Evolutionary conservation across 2,329 filamentous ascomycete genomes (phyloP).

Genomic region (Exophiala alcalophila): DNA sequence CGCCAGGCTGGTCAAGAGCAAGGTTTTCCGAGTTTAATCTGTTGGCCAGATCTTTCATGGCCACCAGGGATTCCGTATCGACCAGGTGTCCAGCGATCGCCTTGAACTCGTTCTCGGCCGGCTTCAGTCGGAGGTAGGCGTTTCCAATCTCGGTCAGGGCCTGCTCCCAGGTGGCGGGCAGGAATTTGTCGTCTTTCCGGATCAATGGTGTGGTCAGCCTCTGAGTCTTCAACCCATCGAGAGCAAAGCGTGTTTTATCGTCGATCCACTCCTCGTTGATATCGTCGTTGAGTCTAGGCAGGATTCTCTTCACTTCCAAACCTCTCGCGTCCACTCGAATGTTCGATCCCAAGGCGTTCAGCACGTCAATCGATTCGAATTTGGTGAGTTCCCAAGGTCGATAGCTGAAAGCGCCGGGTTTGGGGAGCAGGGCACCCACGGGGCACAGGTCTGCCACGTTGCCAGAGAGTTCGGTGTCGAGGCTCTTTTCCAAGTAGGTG

Average conservation of each 20-base stretch:
- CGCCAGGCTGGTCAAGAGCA: constrained; percentile 82
- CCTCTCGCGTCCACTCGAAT: constrained; percentile 92
- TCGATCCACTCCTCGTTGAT: constrained; percentile 99
- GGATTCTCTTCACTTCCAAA: constrained; percentile 90
- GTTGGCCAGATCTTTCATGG: constrained; percentile 96
- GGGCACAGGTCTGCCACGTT: constrained; percentile 99
- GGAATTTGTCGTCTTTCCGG: constrained; percentile 83
- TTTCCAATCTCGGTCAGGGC: constrained; percentile 81
- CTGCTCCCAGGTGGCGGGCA: constrained; percentile 93
- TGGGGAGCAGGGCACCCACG: constrained; percentile 92
- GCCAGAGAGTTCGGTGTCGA: constrained; percentile 91
- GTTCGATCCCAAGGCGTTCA: constrained; percentile 89
- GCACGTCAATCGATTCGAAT: constrained; percentile 91
- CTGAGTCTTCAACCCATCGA: constrained; percentile 94
- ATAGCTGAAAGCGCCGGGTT: constrained; percentile 95
- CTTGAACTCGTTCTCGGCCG: constrained; percentile 93
- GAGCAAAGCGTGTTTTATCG: constrained; percentile 95
- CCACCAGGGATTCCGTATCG: constrained; percentile 89
- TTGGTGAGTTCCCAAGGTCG: constrained; percentile 97
- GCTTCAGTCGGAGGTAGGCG: constrained; percentile 74
- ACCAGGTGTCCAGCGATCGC: constrained; percentile 85
- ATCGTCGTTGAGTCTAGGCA: constrained; percentile 93
- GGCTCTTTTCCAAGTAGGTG: constrained; percentile 90
- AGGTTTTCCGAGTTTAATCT: constrained; percentile 95
- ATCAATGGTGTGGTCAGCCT: constrained; percentile 89